Conservation (phyloP, 106 monocot species). For the Dendrobium huoshanense region DNA sequence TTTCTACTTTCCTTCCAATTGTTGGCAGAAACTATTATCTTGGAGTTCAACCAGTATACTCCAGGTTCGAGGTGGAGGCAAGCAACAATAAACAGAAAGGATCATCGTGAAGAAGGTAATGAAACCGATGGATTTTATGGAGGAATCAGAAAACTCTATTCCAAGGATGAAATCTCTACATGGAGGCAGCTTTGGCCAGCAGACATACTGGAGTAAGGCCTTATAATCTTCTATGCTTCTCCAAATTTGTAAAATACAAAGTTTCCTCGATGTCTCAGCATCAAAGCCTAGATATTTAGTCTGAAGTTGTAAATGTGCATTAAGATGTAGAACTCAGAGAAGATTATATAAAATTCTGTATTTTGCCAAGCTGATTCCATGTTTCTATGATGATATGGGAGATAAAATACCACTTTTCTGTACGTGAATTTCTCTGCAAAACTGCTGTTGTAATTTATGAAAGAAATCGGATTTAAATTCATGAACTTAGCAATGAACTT, state of each 20-base stretch:
- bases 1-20: neutral
- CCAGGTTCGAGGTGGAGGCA: conserved; percentile 52
- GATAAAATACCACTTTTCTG: neutral
- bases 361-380: too few relatives aligned
- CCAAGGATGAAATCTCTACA: conserved; percentile 46
- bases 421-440: neutral
- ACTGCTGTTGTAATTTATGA: neutral
- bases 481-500: neutral
- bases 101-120: conserved; percentile 65
- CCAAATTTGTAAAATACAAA: too few relatives aligned
- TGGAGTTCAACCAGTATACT: conserved; percentile 68
- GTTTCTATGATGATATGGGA: neutral
- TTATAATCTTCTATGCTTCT: neutral
- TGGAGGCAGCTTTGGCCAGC: conserved; percentile 61
- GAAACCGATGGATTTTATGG: conserved; percentile 69
- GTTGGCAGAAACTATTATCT: conserved; percentile 39
- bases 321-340: too few relatives aligned
- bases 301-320: neutral
- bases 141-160: conserved; percentile 57
- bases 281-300: neutral
- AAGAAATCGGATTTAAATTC: neutral
- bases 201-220: conserved; percentile 35
- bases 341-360: too few relatives aligned
- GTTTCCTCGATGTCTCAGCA: neutral
- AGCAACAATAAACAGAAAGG: conserved; percentile 31